Percentiles rank a stretch among this genome's conserved stretches.
Evolutionary conservation across 2,329 filamentous ascomycete genomes (phyloP).

Genomic region (Aspergillus transmontanensis): DNA sequence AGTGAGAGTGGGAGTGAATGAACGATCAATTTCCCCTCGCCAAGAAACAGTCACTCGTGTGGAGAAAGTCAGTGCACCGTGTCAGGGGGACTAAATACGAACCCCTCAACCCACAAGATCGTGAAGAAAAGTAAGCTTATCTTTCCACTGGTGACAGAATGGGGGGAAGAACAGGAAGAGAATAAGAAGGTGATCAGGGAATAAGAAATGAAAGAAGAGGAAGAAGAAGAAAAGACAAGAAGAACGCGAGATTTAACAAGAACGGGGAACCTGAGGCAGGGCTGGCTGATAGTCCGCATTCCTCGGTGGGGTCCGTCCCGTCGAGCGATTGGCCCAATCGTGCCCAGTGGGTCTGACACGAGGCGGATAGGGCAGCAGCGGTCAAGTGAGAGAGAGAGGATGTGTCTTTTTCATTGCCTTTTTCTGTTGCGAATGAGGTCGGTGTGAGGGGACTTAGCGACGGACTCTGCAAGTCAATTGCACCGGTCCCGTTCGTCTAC

Average conservation of each 20-base stretch:
- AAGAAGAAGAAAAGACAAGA: conserved; percentile 7
- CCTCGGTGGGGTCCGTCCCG: neutral
- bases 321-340: neutral
- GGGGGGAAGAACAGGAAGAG: neutral
- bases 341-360: conserved; percentile 12
- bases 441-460: neutral
- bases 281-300: conserved; percentile 5
- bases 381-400: neutral
- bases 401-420: neutral
- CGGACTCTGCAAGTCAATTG: neutral
- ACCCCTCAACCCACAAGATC: neutral
- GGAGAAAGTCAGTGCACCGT: neutral
- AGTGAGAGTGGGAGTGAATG: neutral
- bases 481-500: neutral
- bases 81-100: neutral
- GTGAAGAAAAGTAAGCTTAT: conserved; percentile 6
- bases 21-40: conserved; percentile 1
- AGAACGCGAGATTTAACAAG: conserved; percentile 9
- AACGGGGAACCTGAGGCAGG: conserved; percentile 1
- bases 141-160: neutral
- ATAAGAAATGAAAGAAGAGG: neutral
- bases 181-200: neutral
- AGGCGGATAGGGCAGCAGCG: conserved; percentile 13
- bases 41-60: neutral
- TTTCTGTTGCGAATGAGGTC: neutral